Percentiles rank a stretch among this genome's conserved stretches.
Evolutionary conservation across 2,329 filamentous ascomycete genomes (phyloP).

Genomic region (Dryadomyces quercivorus): DNA sequence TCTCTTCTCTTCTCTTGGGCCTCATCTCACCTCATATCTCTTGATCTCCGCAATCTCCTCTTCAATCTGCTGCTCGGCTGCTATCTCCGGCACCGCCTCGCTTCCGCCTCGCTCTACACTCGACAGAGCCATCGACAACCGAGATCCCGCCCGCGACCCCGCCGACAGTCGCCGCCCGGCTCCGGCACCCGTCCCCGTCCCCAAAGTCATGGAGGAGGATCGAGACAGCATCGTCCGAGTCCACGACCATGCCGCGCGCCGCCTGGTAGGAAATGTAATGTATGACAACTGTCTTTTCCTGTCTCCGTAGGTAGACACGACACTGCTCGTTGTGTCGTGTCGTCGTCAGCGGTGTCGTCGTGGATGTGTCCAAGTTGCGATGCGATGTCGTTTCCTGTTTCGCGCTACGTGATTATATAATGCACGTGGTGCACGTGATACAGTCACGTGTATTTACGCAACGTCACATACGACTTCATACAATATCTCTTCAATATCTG

Average conservation of each 20-base stretch:
- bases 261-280: too few relatives aligned
- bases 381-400: too few relatives aligned
- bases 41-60: conserved; percentile 98
- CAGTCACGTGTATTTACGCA: too few relatives aligned
- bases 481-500: too few relatives aligned
- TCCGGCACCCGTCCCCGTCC: not conserved
- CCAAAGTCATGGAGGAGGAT: conserved; percentile 4
- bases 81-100: conserved; percentile 36
- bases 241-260: not conserved
- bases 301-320: too few relatives aligned
- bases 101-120: conserved; percentile 36
- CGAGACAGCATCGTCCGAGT: conserved; percentile 6
- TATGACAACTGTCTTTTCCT: too few relatives aligned
- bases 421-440: too few relatives aligned
- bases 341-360: too few relatives aligned
- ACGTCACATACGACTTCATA: too few relatives aligned
- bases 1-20: not conserved
- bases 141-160: conserved; percentile 49
- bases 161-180: conserved; percentile 39
- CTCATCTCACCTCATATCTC: conserved; percentile 61
- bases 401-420: too few relatives aligned
- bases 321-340: too few relatives aligned
- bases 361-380: too few relatives aligned
- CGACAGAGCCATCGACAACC: conserved; percentile 57
- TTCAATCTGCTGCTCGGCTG: conserved; percentile 56